Evolutionary conservation across 2,329 filamentous ascomycete species (phyloP).

Genomic region (Aspergillus persii): DNA sequence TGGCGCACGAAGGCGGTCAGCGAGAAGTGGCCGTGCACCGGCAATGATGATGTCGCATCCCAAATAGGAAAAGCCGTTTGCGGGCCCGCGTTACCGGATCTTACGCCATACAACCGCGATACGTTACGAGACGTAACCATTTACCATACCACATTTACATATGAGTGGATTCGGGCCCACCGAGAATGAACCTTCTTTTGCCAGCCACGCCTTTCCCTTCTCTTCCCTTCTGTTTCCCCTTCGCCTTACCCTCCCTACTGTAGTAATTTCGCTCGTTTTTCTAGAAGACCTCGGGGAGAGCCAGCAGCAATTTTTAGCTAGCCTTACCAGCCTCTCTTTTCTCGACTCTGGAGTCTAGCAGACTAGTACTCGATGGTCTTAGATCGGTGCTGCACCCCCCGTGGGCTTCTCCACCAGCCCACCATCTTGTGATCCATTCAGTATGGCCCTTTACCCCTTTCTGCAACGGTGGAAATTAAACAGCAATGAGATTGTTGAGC

Average conservation of each 20-base stretch:
- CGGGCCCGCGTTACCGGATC: no score
- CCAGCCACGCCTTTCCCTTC: background rate
- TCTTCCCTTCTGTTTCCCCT: background rate
- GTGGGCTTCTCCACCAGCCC: slow-evolving; percentile 3
- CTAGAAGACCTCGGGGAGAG: slow-evolving; percentile 13
- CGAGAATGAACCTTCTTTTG: background rate
- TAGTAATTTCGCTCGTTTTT: slow-evolving; percentile 7
- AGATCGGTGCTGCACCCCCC: slow-evolving; percentile 1
- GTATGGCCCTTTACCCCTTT: background rate
- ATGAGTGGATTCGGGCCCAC: background rate
- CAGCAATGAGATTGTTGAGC: background rate
- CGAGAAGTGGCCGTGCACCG: no score
- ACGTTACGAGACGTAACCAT: no score
- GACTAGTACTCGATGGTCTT: background rate
- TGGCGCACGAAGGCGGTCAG: slow-evolving; percentile 3
- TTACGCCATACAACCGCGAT: background rate
- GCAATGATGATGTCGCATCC: background rate
- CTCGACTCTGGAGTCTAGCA: background rate
- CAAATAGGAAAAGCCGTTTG: background rate
- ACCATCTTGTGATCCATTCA: background rate
- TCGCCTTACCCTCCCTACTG: no score
- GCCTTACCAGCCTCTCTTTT: background rate
- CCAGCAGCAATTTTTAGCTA: background rate
- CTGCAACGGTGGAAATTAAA: background rate
- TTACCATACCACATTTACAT: background rate